Percentiles rank a stretch among this genome's conserved stretches.
Evolutionary conservation across 2,329 filamentous ascomycete genomes (phyloP).

Genomic region (Cladorrhinum sp.): DNA sequence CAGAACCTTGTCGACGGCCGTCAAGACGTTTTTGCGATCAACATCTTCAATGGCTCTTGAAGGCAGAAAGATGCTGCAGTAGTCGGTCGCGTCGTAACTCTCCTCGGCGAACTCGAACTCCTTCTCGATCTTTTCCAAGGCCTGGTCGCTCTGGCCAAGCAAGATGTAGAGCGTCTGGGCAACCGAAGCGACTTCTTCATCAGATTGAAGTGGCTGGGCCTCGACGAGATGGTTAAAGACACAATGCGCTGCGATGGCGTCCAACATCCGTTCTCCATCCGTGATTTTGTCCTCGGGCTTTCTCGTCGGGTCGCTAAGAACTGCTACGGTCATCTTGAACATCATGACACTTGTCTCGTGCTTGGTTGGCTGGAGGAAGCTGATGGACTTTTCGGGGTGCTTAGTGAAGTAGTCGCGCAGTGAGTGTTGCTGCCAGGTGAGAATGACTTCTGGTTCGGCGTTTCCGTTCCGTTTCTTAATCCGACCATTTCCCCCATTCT

Average conservation of each 20-base stretch:
- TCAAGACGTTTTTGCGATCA: neutral
- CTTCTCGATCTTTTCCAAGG: neutral
- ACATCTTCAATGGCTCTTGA: neutral
- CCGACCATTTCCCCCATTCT: neutral
- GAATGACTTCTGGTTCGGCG: neutral
- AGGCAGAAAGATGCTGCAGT: slow-evolving; percentile 2
- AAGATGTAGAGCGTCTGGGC: neutral
- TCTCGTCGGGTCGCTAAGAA: neutral
- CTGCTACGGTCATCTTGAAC: neutral
- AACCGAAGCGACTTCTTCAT: neutral
- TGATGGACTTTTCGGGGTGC: neutral
- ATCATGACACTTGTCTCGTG: slow-evolving; percentile 3
- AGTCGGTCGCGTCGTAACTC: neutral
- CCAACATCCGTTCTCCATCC: neutral
- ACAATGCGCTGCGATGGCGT: neutral
- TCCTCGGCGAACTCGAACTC: slow-evolving; percentile 1
- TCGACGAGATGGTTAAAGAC: neutral
- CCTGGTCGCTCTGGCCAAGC: neutral
- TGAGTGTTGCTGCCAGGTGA: slow-evolving; percentile 1
- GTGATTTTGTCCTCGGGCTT: too few relatives aligned
- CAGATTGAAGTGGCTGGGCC: neutral
- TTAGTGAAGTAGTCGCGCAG: slow-evolving; percentile 2
- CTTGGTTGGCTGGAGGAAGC: neutral
- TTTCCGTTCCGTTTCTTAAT: neutral
- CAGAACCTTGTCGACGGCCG: neutral